These are phyloP conservation scores for Malus domestica DNA, from an alignment of 306 rosid species.

Conservation along the genomic window DNA sequence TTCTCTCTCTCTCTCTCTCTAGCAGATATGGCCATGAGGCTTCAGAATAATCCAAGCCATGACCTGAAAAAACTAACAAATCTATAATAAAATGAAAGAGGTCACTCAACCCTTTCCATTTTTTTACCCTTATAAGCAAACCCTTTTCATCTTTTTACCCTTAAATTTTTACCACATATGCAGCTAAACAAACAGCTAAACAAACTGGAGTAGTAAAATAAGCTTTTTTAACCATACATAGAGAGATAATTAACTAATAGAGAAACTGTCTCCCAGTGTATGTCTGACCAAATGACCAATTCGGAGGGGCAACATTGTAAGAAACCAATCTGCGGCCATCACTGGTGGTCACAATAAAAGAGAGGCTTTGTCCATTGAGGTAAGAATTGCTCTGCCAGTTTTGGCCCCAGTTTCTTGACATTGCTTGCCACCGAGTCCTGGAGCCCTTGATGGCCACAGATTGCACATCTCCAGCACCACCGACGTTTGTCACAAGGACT, in stretches of 20 bases:
- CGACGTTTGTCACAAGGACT: slow-evolving; percentile 73
- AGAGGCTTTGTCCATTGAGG: slow-evolving; percentile 63
- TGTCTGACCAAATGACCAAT: slow-evolving; percentile 75
- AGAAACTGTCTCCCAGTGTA: slow-evolving; percentile 63
- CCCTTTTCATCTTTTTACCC: neutral
- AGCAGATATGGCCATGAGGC: neutral
- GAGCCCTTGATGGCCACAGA: slow-evolving; percentile 66
- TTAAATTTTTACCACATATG: neutral
- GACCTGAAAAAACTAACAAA: slow-evolving; percentile 5
- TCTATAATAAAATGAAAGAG: neutral
- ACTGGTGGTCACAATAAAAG: slow-evolving; percentile 63
- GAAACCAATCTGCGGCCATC: slow-evolving; percentile 48
- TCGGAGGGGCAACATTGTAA: slow-evolving; percentile 56
- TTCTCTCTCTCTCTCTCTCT: neutral
- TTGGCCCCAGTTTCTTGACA: slow-evolving; percentile 88
- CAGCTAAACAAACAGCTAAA: neutral
- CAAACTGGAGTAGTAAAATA: neutral
- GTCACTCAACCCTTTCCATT: neutral
- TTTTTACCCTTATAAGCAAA: neutral
- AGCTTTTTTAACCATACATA: slow-evolving; percentile 2
- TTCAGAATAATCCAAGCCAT: neutral
- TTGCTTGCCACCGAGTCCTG: slow-evolving; percentile 56
- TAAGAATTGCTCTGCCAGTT: slow-evolving; percentile 79
- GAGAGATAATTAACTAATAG: slow-evolving; percentile 15
- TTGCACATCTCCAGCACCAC: slow-evolving; percentile 82